Base-by-base conservation (phyloP, 352 stramenopile species). In the Phytopythium helicoides region DNA sequence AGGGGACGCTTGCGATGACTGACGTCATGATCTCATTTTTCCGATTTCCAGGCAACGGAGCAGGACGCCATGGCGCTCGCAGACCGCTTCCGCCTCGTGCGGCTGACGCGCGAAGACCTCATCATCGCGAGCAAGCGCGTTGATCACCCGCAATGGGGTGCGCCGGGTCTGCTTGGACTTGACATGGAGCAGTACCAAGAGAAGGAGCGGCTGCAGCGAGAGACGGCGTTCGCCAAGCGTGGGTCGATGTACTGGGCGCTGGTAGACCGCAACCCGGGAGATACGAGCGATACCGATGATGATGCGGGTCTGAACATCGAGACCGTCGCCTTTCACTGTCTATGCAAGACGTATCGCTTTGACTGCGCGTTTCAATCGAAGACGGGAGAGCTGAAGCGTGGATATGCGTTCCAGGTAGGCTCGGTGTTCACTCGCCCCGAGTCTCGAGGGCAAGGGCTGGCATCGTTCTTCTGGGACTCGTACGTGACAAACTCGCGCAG, bases 181-280 rank as follows among this genome's bases (percentile, higher is more conserved):
- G 38, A 64, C 39, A 26, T 73, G 35, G 42, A 47, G 44, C 69
- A 78, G 58, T 87, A 86, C 45, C 71, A 79, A 37, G 31, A 48
- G 25, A 81, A 84, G 48, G 76, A 85, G 47, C 48, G 58, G 48
- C 39, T 71, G 22, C 71, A 86, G 64, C 76, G 76, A 18, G 52
- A 54, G 26, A 86, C 73, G 9, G 39, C 62, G 26, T 81, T 86
- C 58, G 80, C 79, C 22, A 45, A 71, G 45, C 56, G 62, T 35
- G 68, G 74, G 2, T 81, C 76, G n/a, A 73, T 85, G 41, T 86
- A 84, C 66, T 89, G 75, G 73, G 79, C 72, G 10, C 64, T 89
- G 3, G 74, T 89, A 14, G 71, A 81, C 19, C 34, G 26, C 7
- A 12, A 18, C 1, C 14, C 45, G 3, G 61, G 58, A 41, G 52